Percentiles rank a stretch among this genome's conserved stretches.
Evolutionary conservation across 306 rosid genomes (phyloP).

Genomic region (Chamaecrista fasciculata): DNA sequence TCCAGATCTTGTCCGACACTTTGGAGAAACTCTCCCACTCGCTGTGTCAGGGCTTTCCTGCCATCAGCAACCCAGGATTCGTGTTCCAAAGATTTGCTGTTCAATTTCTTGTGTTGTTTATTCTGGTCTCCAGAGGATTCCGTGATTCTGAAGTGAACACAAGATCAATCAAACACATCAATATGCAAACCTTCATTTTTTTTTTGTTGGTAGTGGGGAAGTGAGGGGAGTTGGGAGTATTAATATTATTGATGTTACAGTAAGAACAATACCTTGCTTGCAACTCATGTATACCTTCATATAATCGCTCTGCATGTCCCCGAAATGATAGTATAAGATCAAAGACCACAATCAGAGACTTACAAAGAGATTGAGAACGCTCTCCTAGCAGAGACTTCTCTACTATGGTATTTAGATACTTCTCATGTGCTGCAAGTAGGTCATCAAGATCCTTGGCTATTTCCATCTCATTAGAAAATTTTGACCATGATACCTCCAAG

Average conservation of each 20-base stretch:
- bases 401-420: slow-evolving; percentile 75
- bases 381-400: slow-evolving; percentile 93
- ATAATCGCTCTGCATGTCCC: slow-evolving; percentile 76
- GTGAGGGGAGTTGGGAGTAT: neutral
- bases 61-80: slow-evolving; percentile 83
- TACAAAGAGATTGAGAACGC: slow-evolving; percentile 74
- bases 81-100: slow-evolving; percentile 44
- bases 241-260: neutral
- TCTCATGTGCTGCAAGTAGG: slow-evolving; percentile 87
- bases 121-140: slow-evolving; percentile 69
- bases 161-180: slow-evolving; percentile 16
- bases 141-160: slow-evolving; percentile 51
- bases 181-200: neutral
- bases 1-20: slow-evolving; percentile 76
- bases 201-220: neutral
- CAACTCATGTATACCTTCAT: slow-evolving; percentile 83
- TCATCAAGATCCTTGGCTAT: slow-evolving; percentile 92
- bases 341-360: slow-evolving; percentile 73
- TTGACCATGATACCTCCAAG: slow-evolving; percentile 88
- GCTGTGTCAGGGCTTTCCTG: slow-evolving; percentile 81
- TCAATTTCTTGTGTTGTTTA: slow-evolving; percentile 43
- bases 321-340: slow-evolving; percentile 81
- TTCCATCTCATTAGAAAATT: slow-evolving; percentile 75
- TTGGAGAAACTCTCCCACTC: slow-evolving; percentile 74
- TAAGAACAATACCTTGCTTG: slow-evolving; percentile 71